Evolutionary conservation across 2,329 filamentous ascomycete species (phyloP), one percentile per base, ranked within the genome.

Genomic region (Neospermospora avenae): DNA sequence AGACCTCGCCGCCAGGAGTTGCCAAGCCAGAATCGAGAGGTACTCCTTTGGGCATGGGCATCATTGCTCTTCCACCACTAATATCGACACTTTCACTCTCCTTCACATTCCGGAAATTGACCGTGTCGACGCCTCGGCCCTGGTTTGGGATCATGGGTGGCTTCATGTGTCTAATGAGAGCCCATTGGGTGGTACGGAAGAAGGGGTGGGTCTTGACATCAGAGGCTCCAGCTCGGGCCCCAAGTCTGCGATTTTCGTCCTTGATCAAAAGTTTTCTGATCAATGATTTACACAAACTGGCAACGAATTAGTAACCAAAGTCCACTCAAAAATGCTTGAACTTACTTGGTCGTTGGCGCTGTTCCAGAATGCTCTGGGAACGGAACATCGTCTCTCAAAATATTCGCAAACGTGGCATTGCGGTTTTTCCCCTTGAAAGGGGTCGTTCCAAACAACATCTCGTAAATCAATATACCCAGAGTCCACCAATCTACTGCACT

Each of bases 401-500:
- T 99, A 73, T 98, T 99, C 63, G 93, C 93, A 78, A 99, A 99
- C 0, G 95, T 99, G 14, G 93, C 92, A 70, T 98, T 99, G 41
- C 95, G 86, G 76, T 97, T 99, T 84, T 99, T 98, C 68, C 95
- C 95, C 80, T 99, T 99, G 83, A 99, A 99, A 1, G 95, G 95
- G 0, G 95, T 99, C 0, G 93, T 99, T 58, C 95, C 95, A 77
- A 93, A 99, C 37, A 99, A 81, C 95, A 99, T 99, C 76, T 99
- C 95, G 74, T 98, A 99, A 59, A 99, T 92, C 71, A 99, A 77
- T 67, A 99, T 98, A 20, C 95, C 95, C 56, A 99, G 77, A 0
- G 95, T 99, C 95, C 95, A 99, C 95, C 95, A 99, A 75, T 99
- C 95, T 14, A 99, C 95, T 14, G 95, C 95, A 73, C 93, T 98